Evolutionary conservation across 2,329 filamentous ascomycete species (phyloP), one percentile per base, ranked within the genome.

Genomic region (Alternaria gansuensis): DNA sequence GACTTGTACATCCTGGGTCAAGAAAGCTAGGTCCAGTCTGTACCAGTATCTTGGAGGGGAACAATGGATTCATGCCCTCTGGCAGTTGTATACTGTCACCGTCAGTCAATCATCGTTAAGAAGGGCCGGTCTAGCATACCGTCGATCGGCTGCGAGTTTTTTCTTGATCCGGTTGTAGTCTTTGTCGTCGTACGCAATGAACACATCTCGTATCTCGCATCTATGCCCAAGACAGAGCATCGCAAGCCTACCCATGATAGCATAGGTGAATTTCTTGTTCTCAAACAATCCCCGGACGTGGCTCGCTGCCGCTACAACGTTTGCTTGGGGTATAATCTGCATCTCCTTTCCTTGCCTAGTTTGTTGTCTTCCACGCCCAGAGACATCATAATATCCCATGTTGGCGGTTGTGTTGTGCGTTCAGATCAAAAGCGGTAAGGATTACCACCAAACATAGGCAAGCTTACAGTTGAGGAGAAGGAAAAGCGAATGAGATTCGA

Each of bases 131-230:
- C 26, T 36, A 36, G 23, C 63, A 48, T 73, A 72, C 73, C 74
- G 64, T 39, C 51, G 64, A 29, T 76, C 71, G 11, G 53, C 48
- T 28, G 72, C 69, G 8, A 77, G 57, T 51, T 74, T 75, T 6
- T 54, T 41, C 37, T 66, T 73, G 8, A 77, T 66, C 7, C 67
- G 67, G 21, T 63, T 54, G 39, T 68, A 76, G 26, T 76, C 72
- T 46, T 59, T 67, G 34, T 71, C 70, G 34, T 76, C 74, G 41
- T 76, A 77, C 1, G 72, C 73, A 31, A 77, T 70, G 29, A 75
- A 72, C 5, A 77, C 59, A 36, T 75, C 72, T 3, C 65, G 62
- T 64, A 73, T 68, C 14, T 71, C 70, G 31, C 74, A 69, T 17
- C 66, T 65, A 21, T 73, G 68, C 3, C 75, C 75, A 3, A 75